Evolutionary conservation across 2,329 filamentous ascomycete species (phyloP), one percentile per base, ranked within the genome.

Genomic region (Penicillium verrucosum): DNA sequence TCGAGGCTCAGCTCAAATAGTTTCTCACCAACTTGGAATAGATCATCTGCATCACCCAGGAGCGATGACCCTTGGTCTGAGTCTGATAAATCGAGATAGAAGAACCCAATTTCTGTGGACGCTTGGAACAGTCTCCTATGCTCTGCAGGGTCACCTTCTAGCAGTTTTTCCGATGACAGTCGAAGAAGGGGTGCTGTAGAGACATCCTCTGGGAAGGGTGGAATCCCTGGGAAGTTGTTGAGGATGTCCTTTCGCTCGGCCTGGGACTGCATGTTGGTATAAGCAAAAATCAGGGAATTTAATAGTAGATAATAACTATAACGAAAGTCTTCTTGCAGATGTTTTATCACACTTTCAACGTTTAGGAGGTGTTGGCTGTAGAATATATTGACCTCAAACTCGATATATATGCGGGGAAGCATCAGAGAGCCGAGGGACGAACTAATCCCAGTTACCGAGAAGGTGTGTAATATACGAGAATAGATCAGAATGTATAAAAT

Each of bases 21-120:
- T 4, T 65, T 56, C 49, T 77, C 69, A 58, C 76, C 78, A 6
- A 82, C 68, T 2, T 66, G 48, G 60, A 83, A 83, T 6, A 84
- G 65, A 1, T 66, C 56, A 40, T 81, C 74, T 3, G 78, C 77
- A 54, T 80, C 71, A 2, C 62, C 41, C 1, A 83, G 70, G 4
- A 83, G 63, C 0, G 65, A 64, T 14, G 73, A 63, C 6, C 79
- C 80, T 18, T 72, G 58, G 2, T 68, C 60, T 1, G 66, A 66
- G 46, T 65, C 66, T 23, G 73, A 69, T 3, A 84, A 68, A 60
- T 84, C 79, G 7, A 85, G 73, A 60, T 84, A 84, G 71, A 84
- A 84, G 70, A 85, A 84, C 1, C 82, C 82, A 0, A 84, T 70
- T 3, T 82, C 76, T 40, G 73, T 70, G n/a, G 72, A 76, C n/a